Base-by-base conservation (phyloP, 768 basidiomycete genomes). In the Kwoniella sp. region DNA sequence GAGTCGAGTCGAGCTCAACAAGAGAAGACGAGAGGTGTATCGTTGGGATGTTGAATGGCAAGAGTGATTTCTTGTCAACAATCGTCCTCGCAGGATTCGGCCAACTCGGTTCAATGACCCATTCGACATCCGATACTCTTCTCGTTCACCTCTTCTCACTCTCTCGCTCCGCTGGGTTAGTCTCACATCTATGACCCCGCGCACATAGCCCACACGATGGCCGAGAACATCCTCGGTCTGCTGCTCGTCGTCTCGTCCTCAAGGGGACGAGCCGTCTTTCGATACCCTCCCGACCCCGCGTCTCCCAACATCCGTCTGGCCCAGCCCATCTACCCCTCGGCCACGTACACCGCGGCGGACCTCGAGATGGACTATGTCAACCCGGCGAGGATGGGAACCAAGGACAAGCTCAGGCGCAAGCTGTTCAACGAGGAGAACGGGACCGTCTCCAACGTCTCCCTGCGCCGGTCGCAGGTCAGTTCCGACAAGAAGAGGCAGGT, bases 241-340 rank as follows among this genome's bases (percentile, higher is more conserved):
- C 75, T 92, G 3, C 81, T 95, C 29, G 87, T 89, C 38, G 70
- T 69, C 36, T 88, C 88, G 4, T 84, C 85, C 11, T 90, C 89
- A 8, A 84, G 87, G 6, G 87, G 84, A 65, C 88, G 86, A 23
- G 82, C 90, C 5, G 85, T 89, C 46, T 90, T 84, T 69, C 80
- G 87, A 57, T 93, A 89, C 86, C 91, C 91, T 0, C 84, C 88
- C 12, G 78, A 77, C 12, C 88, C 89, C 12, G 63, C 76, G 11
- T 75, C 82, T 1, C 79, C 82, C 15, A 56, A 52, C 5, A 79
- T 83, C 3, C 80, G 91, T 50, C 80, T 93, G 25, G 80, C 82
- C 45, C 83, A 90, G 43, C 82, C 89, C 3, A 67, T 70, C 48
- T 74, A 74, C 50, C 60, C 68, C 9, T 59, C 65, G 14, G 57